Conservation (phyloP, 2,329 filamentous ascomycete species). For the Fusarium solani-melongenae region DNA sequence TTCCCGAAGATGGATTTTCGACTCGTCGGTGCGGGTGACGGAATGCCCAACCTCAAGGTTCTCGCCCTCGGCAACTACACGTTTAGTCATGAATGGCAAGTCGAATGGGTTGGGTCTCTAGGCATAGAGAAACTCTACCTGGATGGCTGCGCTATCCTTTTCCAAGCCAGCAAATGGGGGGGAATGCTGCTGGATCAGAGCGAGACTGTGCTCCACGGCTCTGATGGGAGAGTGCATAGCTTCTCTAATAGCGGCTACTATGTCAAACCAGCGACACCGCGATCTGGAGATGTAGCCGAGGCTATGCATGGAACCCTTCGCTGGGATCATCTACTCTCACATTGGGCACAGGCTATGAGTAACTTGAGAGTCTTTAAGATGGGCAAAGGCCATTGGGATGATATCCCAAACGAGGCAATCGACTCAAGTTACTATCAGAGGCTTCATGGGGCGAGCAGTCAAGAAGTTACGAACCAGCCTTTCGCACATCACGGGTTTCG, state of each 20-base stretch:
- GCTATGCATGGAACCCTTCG: not conserved
- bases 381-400: not conserved
- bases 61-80: slow-evolving; percentile 53
- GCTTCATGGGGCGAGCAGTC: not conserved
- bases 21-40: not conserved
- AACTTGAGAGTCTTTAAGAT: slow-evolving; percentile 8
- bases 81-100: slow-evolving; percentile 57
- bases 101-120: slow-evolving; percentile 57
- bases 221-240: not conserved
- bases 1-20: slow-evolving; percentile 52
- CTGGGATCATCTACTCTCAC: slow-evolving; percentile 12
- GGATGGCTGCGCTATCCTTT: slow-evolving; percentile 53
- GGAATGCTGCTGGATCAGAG: not conserved
- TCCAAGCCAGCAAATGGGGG: not conserved
- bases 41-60: slow-evolving; percentile 51
- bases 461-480: not conserved
- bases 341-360: slow-evolving; percentile 1
- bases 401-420: not conserved
- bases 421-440: not conserved
- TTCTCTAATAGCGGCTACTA: slow-evolving; percentile 2
- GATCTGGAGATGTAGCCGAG: not conserved
- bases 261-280: rapidly evolving
- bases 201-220: not conserved
- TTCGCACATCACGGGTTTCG: not conserved
- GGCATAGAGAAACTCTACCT: slow-evolving; percentile 51